A percentile compares a stretch with the other conserved stretches of the same genome.
Conservation (phyloP, 2,329 filamentous ascomycete genomes). For the Arthroderma uncinatum region DNA sequence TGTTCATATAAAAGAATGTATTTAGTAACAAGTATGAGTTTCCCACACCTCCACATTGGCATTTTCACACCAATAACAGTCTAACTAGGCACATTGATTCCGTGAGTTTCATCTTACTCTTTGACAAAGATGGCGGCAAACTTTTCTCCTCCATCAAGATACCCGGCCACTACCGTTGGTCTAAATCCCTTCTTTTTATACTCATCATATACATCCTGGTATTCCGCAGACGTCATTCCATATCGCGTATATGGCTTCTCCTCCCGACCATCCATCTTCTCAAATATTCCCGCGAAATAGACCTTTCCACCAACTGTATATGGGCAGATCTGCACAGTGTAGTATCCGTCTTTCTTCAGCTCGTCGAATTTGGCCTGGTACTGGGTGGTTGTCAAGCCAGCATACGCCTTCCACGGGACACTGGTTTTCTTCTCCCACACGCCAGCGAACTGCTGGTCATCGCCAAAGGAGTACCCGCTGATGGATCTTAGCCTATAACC, state of each 20-base stretch:
- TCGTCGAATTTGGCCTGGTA: conserved; percentile 8
- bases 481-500: neutral
- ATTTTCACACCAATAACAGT: neutral
- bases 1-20: neutral
- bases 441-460: conserved; percentile 3
- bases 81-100: neutral
- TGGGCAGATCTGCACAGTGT: conserved; percentile 10
- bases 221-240: conserved; percentile 5
- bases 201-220: neutral
- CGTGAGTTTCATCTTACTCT: neutral
- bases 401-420: conserved; percentile 7
- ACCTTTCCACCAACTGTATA: conserved; percentile 8
- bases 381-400: conserved; percentile 2
- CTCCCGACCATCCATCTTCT: conserved; percentile 8
- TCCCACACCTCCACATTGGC: neutral
- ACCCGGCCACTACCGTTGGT: neutral
- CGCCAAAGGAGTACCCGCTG: neutral
- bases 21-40: neutral
- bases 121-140: neutral
- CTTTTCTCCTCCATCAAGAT: neutral
- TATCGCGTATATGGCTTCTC: neutral
- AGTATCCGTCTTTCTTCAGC: conserved; percentile 10
- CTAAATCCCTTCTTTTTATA: neutral
- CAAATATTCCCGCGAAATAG: conserved; percentile 11
- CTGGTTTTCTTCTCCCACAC: conserved; percentile 7